These are phyloP conservation scores for Ceratocystis huliohia DNA, from an alignment of 2,329 filamentous ascomycete species.

Conservation along the genomic window DNA sequence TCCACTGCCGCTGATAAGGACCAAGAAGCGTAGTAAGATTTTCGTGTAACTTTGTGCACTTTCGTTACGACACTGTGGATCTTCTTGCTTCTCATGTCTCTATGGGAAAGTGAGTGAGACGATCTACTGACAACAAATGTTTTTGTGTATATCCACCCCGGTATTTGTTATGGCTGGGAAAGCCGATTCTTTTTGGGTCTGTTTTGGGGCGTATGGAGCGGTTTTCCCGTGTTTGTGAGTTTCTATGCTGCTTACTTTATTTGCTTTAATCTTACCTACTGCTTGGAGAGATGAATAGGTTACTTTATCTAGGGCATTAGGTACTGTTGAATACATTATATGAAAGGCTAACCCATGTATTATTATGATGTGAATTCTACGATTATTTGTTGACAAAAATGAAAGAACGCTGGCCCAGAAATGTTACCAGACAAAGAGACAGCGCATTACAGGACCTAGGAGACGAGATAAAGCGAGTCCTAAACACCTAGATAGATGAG, in stretches of 20 bases:
- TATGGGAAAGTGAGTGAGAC: neutral
- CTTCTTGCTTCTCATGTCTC: neutral
- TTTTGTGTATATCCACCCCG: conserved; percentile 2
- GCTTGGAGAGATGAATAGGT: neutral
- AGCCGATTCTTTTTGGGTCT: neutral
- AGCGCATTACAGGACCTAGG: no score
- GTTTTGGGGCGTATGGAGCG: neutral
- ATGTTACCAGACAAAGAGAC: no score
- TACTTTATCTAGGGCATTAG: neutral
- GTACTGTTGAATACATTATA: neutral
- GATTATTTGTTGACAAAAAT: no score
- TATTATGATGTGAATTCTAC: no score
- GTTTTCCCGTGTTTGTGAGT: neutral
- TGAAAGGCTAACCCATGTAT: no score
- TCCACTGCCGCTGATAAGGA: neutral
- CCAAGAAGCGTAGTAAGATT: neutral
- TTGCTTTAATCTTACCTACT: neutral
- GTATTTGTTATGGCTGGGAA: conserved; percentile 10
- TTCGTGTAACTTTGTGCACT: neutral
- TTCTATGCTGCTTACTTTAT: neutral
- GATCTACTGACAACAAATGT: neutral
- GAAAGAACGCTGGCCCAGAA: no score
- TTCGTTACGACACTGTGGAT: neutral
- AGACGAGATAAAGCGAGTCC: no score
- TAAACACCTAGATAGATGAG: no score